Evolutionary conservation across 495 filamentous ascomycete species (phyloP), one percentile per base, ranked within the genome.

Genomic region (Saxophila tyrrhenica): DNA sequence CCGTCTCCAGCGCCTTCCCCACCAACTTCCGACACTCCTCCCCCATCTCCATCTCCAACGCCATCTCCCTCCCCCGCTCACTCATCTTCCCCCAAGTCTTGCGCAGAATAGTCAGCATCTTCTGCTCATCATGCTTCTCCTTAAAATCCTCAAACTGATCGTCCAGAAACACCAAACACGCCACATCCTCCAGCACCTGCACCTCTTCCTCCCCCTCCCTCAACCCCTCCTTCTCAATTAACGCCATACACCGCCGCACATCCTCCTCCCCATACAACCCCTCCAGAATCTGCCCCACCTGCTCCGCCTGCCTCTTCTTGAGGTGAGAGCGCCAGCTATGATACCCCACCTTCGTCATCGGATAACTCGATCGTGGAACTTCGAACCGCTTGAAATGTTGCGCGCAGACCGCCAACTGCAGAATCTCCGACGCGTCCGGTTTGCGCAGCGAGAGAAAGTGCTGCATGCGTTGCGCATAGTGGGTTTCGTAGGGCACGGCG

Each of bases 1-100:
- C 75, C 8, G n/a, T n/a, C n/a, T 54, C 69, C 54, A 90, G 63
- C 8, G 86, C 86, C 69, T 75, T 85, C 63, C 64, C 62, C 16
- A 90, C 76, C 69, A 91, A 70, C 52, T 60, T 68, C 66, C 67
- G 71, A 55, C 74, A 78, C 57, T 75, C 66, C 50, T 77, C 84
- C 52, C 71, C 76, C 74, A 88, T 75, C 17, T 75, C 57, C 63
- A 89, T 79, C 65, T 72, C 63, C 60, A 87, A 62, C 24, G 87
- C 87, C 67, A 89, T 68, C 56, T 78, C 77, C 54, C 77, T 70
- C n/a, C 85, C 87, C 50, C 62, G 59, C 53, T 74, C 72, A 39
- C 72, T 78, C 85, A 92, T 90, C 76, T 92, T 92, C 45, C 57
- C 82, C 87, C 87, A 92, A 38, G 85, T 89, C 82, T 90, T 89